Base-by-base conservation (phyloP, 257 asterid genomes). In the Penstemon eatonii region DNA sequence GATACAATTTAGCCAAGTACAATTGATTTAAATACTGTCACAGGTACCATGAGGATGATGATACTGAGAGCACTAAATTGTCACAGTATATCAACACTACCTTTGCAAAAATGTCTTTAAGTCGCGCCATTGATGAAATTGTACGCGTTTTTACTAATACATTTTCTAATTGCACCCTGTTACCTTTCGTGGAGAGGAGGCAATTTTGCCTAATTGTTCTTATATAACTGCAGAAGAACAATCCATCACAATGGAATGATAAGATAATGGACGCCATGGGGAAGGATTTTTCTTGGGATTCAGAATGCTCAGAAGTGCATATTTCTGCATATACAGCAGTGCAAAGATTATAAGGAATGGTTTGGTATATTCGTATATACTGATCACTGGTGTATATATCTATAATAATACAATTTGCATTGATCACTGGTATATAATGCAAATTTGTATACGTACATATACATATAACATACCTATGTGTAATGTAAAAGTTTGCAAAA, bases 271-370 rank as follows among this genome's bases (percentile, higher is more conserved):
- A 86, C 37, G 90, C 80, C 50, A 90, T 90, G 97, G 50, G 44
- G 13, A 78, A 66, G 81, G 95, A 88, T 61, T 84, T 88, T 38
- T 88, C 96, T 0, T 85, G 96, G 96, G 95, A 83, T 58, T 79
- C 92, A 12, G 89, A 86, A 67, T 84, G 90, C 70, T 82, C 76
- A 5, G 89, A 83, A 51, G 72, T 81, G 47, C 96, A 88, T 75
- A 15, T 83, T 70, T 76, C 84, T 36, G 89, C 95, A 25, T 90
- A 90, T 75, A 44, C 82, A 67, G 61, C 76, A 6, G 56, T 84
- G n/a, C 83, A 78, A 67, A 66, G 59, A 41, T 65, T 84, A 52
- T 84, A 66, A 75, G 52, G 33, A 25, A 25, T 25, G 33, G 33
- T 25, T 1, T 25, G 2, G 33, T 25, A 25, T 25, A 25, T 1